A percentile compares a stretch with the other conserved stretches of the same genome.
Conservation (phyloP, 768 basidiomycete genomes). For the Asterophora parasitica region DNA sequence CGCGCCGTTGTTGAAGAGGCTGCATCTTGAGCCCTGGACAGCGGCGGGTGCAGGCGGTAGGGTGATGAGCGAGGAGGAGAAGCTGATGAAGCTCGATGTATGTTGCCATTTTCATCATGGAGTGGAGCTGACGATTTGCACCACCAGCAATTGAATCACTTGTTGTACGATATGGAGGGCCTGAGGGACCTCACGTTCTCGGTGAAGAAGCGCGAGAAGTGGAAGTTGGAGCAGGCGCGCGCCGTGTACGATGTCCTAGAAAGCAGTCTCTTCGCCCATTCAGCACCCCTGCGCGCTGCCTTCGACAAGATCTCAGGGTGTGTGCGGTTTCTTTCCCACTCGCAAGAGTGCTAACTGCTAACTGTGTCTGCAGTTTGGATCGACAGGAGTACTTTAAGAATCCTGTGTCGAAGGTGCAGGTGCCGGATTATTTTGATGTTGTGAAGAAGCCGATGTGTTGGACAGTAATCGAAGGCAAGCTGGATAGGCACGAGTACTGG, state of each 20-base stretch:
- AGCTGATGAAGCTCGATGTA: constrained; percentile 76
- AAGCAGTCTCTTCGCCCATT: constrained; percentile 60
- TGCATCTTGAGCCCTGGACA: constrained; percentile 98
- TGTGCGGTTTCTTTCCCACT: constrained; percentile 19
- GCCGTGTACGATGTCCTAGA: constrained; percentile 64
- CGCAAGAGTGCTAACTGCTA: not conserved
- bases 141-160: constrained; percentile 46
- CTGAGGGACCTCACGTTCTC: constrained; percentile 64
- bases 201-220: constrained; percentile 72
- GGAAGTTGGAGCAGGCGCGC: constrained; percentile 69
- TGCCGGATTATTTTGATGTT: constrained; percentile 89
- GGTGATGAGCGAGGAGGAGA: constrained; percentile 77
- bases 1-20: constrained; percentile 85
- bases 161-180: constrained; percentile 74
- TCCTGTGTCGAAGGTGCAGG: constrained; percentile 73
- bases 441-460: constrained; percentile 89
- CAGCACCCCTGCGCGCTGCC: constrained; percentile 51
- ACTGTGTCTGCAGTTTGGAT: constrained; percentile 52
- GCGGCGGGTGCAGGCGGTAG: constrained; percentile 63
- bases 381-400: constrained; percentile 71
- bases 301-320: constrained; percentile 73
- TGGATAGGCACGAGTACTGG: constrained; percentile 82
- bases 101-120: constrained; percentile 15
- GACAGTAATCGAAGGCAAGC: constrained; percentile 71
- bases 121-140: not conserved